phyloP scores from a whole-genome alignment of 1,284 basidiomycete species.

The Ustilago curta region DNA sequence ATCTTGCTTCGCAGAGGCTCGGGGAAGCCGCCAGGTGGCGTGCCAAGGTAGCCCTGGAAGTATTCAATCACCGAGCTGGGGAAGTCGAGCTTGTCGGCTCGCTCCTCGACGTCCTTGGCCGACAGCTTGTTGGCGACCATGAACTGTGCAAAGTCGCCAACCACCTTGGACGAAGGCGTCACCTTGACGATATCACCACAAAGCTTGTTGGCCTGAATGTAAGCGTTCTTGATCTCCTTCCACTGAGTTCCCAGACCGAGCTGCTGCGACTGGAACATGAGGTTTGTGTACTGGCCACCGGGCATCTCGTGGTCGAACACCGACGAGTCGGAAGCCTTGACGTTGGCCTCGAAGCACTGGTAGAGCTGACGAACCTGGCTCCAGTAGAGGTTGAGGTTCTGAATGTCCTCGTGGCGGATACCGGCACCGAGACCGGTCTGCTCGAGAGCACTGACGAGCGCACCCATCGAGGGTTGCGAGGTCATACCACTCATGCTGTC shows the following conservation, averaged over 20 bases:
- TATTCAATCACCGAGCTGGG: constrained; percentile 76
- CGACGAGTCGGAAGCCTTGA: constrained; percentile 84
- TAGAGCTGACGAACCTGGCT: constrained; percentile 96
- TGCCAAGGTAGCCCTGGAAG: constrained; percentile 85
- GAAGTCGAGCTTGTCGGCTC: constrained; percentile 93
- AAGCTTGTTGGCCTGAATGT: constrained; percentile 77
- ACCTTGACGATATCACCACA: constrained; percentile 99
- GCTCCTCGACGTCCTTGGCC: constrained; percentile 85
- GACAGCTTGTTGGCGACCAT: constrained; percentile 95
- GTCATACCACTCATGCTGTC: constrained; percentile 96
- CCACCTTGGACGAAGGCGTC: constrained; percentile 98
- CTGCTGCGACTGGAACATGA: constrained; percentile 95
- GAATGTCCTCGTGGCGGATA: constrained; percentile 96
- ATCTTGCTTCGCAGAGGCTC: constrained; percentile 91
- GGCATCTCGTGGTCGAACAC: constrained; percentile 99
- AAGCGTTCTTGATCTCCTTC: constrained; percentile 98
- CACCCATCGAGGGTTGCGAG: constrained; percentile 99
- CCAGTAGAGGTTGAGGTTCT: constrained; percentile 98
- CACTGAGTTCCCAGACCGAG: constrained; percentile 97
- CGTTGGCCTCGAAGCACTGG: constrained; percentile 97
- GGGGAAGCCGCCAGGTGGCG: constrained; percentile 86
- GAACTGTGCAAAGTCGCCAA: constrained; percentile 96
- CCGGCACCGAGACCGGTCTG: constrained; percentile 95
- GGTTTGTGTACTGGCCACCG: constrained; percentile 78
- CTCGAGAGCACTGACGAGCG: constrained; percentile 91